Evolutionary conservation across 2,329 filamentous ascomycete species (phyloP).

Genomic region (Venturia oleaginea): DNA sequence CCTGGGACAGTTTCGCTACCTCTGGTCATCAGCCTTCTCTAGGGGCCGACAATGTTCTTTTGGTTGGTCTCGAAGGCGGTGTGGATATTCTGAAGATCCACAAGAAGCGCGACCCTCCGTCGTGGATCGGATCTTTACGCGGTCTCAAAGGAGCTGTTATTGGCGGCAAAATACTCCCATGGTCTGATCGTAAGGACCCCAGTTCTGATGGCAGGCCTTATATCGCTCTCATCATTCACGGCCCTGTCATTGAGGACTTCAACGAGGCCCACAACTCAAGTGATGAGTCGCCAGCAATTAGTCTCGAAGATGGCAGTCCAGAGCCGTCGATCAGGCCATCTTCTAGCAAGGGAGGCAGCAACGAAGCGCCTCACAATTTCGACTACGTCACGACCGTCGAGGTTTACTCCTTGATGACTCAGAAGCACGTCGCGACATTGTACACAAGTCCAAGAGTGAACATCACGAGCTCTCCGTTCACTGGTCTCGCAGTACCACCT

Average conservation of each 20-base stretch:
- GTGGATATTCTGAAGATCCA: constrained; percentile 67
- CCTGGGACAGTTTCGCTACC: constrained; percentile 61
- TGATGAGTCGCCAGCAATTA: constrained; percentile 27
- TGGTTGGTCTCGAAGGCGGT: constrained; percentile 73
- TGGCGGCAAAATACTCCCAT: constrained; percentile 73
- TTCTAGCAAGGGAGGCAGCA: constrained; percentile 22
- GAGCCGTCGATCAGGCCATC: constrained; percentile 29
- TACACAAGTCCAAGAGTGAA: constrained; percentile 59
- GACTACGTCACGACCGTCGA: constrained; percentile 83
- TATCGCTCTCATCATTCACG: constrained; percentile 72
- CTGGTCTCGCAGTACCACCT: constrained; percentile 52
- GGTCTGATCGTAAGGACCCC: constrained; percentile 47
- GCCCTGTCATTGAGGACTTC: constrained; percentile 49
- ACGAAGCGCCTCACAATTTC: constrained; percentile 20
- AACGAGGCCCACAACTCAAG: constrained; percentile 24
- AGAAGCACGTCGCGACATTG: constrained; percentile 60
- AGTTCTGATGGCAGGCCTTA: constrained; percentile 55
- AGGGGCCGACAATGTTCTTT: constrained; percentile 52
- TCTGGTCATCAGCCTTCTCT: constrained; percentile 36
- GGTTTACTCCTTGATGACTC: constrained; percentile 75
- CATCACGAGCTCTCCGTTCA: constrained; percentile 31
- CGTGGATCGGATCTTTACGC: constrained; percentile 57
- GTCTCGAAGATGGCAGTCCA: constrained; percentile 26
- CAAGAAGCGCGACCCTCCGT: constrained; percentile 57
- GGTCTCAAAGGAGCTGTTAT: constrained; percentile 72